Percentiles rank a stretch among this genome's conserved stretches.
phyloP scores from a whole-genome alignment of 805 yeast species.

The Dipodascus albidus region DNA sequence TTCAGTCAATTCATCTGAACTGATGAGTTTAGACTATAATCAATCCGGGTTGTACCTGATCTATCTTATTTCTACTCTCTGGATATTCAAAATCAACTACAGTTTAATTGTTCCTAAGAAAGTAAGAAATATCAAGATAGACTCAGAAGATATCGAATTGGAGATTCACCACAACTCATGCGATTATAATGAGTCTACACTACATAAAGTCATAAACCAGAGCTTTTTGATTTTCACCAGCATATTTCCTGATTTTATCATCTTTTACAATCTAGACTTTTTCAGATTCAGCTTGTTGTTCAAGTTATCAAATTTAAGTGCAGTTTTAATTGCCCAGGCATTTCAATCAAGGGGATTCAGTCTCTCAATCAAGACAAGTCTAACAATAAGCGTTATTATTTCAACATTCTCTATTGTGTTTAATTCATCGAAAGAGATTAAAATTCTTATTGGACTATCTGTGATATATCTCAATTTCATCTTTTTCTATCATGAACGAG shows the following conservation, averaged over 20 bases:
- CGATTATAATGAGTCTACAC: not conserved
- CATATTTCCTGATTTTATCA: not conserved
- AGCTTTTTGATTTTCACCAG: not conserved
- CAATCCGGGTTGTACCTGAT: not conserved
- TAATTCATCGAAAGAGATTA: not conserved
- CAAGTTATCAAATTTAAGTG: not conserved
- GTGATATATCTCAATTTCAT: not conserved
- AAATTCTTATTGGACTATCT: not conserved
- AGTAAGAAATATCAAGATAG: not conserved
- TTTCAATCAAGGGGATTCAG: not conserved
- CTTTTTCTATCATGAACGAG: not conserved
- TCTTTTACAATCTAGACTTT: not conserved
- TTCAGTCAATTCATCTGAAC: no score
- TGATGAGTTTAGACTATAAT: no score
- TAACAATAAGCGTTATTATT: not conserved
- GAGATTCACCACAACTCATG: not conserved
- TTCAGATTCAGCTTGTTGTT: not conserved
- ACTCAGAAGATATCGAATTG: not conserved
- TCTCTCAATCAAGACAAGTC: not conserved
- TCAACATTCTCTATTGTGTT: not conserved
- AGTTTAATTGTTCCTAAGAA: not conserved
- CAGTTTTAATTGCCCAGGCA: not conserved
- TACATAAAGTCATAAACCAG: not conserved
- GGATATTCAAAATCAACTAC: not conserved
- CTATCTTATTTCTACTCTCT: not conserved